phyloP scores from a whole-genome alignment of 2,329 filamentous ascomycete species.

The Ophiostoma ulmi region DNA sequence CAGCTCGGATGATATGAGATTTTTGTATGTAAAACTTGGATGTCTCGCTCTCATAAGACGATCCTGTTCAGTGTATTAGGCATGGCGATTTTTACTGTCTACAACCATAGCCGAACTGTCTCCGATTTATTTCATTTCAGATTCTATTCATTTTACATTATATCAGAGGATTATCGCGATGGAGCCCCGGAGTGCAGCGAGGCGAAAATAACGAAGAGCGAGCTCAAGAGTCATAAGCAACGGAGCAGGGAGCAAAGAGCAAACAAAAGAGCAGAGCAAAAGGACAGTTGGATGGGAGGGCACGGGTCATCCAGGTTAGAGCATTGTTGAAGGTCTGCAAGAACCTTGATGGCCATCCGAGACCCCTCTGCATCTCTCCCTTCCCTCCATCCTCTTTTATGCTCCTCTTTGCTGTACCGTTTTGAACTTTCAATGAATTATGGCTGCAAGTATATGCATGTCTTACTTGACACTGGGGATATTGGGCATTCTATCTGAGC shows the following conservation, averaged over 20 bases:
- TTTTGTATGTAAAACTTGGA: not conserved
- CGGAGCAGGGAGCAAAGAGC: too few species aligned
- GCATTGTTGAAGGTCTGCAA: not conserved
- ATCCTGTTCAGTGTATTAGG: too few species aligned
- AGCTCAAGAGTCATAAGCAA: not conserved
- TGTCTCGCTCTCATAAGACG: too few species aligned
- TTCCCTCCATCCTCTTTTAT: not conserved
- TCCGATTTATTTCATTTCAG: not conserved
- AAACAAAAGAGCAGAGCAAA: not conserved
- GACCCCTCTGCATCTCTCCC: not conserved
- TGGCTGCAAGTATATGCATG: not conserved
- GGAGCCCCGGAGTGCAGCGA: not conserved
- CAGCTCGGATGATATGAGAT: not conserved
- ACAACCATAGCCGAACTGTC: not conserved
- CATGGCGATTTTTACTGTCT: not conserved
- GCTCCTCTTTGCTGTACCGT: not conserved
- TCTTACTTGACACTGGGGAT: not conserved
- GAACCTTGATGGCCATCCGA: not conserved
- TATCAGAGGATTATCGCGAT: not conserved
- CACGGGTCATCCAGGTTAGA: not conserved
- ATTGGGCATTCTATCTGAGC: too few species aligned
- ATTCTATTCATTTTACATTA: not conserved
- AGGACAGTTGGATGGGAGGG: not conserved
- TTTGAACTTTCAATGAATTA: not conserved
- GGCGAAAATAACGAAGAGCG: not conserved